Evolutionary conservation across 2,329 filamentous ascomycete genomes (phyloP), one percentile per base, ranked within the genome.

Genomic region (Botrytis elliptica): DNA sequence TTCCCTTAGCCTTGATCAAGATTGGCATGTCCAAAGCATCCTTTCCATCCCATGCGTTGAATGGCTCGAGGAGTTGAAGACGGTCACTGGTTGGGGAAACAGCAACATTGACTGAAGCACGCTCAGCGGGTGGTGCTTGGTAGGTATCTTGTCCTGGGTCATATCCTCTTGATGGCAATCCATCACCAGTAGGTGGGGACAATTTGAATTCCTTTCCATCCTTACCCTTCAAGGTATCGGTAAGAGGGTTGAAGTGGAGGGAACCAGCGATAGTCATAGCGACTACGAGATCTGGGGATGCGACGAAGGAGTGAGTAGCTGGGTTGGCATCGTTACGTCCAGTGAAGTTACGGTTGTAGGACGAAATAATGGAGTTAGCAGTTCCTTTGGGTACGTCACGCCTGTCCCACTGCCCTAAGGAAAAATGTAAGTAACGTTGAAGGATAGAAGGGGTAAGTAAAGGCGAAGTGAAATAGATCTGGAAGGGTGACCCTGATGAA

Each of bases 311-410:
- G 87, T 97, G 94, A 70, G 94, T 97, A 72, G 94, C 94, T 59
- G 94, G 94, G 88, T 97, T 98, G 78, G 93, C 94, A 79, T 97
- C 95, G 84, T 98, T 98, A 83, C 96, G 94, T 78, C 95, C 95
- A 75, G 95, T 98, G 88, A 99, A 98, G 91, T 99, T 98, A 85
- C 96, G 94, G 92, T 99, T 99, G 91, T 98, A 99, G 42, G 96
- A 98, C 65, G 95, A 98, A 83, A 99, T 88, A 83, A 99, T 99
- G 10, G 94, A 97, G 91, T 99, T 99, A 81, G 94, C 87, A 29
- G 29, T 29, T 95, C 92, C 73, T 10, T 49, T 49, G 46, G 46
- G 46, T 49, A 98, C 94, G 79, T 98, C 95, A 78, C 86, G 88
- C 79, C 96, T 92, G 82, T 98, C 94, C 96, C 96, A 98, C 85